Evolutionary conservation across 495 filamentous ascomycete genomes (phyloP).

Genomic region (Antarctomyces pellizariae): DNA sequence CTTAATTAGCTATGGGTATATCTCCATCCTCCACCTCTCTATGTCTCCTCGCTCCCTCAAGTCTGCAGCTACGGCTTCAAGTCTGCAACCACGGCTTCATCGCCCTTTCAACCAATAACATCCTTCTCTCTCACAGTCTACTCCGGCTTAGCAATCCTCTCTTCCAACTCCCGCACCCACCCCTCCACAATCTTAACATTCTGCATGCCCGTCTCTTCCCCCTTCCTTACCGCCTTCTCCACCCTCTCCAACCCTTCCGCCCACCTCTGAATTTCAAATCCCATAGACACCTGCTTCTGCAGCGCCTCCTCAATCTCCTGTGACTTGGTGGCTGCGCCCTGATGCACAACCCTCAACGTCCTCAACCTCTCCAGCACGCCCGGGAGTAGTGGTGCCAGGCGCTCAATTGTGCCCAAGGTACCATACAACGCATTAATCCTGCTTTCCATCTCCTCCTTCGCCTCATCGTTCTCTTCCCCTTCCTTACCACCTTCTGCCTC

Average conservation of each 20-base stretch:
- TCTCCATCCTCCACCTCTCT: too few species aligned
- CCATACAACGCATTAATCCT: slow-evolving; percentile 88
- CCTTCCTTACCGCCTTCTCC: slow-evolving; percentile 44
- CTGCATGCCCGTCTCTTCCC: slow-evolving; percentile 39
- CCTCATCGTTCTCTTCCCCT: slow-evolving; percentile 33
- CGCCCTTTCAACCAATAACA: too few species aligned
- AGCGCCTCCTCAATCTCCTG: slow-evolving; percentile 56
- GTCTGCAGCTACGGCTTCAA: too few species aligned
- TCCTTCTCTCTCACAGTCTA: too few species aligned
- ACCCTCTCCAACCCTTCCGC: slow-evolving; percentile 57
- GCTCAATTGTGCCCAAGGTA: slow-evolving; percentile 74
- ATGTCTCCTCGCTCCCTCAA: too few species aligned
- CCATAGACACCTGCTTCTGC: slow-evolving; percentile 61
- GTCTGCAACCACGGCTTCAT: too few species aligned
- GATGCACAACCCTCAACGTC: slow-evolving; percentile 64
- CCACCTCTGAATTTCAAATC: slow-evolving; percentile 65
- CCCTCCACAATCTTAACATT: slow-evolving; percentile 65
- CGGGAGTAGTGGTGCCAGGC: slow-evolving; percentile 61
- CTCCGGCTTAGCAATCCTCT: too few species aligned
- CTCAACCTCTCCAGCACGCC: slow-evolving; percentile 65
- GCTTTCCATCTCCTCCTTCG: too few species aligned
- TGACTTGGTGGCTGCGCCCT: slow-evolving; percentile 68
- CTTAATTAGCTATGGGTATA: too few species aligned
- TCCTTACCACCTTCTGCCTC: slow-evolving; percentile 10
- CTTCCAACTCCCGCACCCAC: slow-evolving; percentile 79